Base-by-base conservation (phyloP, 176 grass and related monocot genomes). In the Lolium perenne region DNA sequence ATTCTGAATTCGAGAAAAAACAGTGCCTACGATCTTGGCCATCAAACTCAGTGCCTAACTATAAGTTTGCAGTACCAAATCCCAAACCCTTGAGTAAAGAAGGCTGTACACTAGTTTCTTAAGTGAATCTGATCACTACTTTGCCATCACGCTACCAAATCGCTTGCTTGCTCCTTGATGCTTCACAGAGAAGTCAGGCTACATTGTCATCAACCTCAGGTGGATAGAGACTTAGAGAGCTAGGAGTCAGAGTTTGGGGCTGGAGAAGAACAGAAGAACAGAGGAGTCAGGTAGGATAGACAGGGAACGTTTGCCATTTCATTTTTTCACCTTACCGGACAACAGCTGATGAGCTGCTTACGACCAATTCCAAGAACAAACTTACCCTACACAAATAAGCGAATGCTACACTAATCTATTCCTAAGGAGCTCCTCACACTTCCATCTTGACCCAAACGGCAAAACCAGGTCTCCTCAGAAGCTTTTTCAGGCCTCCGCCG, bases 401-500 rank as follows among this genome's bases (percentile, higher is more conserved):
- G n/a, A 47, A 41, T 70, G 48, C 32, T 76, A 13, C 57, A 41
- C 48, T 79, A 43, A n/a, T 69, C n/a, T 67, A 56, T 68, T 78
- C 61, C 62, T 79, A 59, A 9, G 41, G 29, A 29, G 29, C 29
- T 79, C 38, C 51, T 79, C 6, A 58, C 7, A n/a, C 6, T 21
- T 26, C 58, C 58, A 21, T 49, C 41, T 26, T 64, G n/a, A 29
- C 32, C 21, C 8, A 35, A 21, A 16, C 16, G 25, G 1, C 10
- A 2, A 35, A 41, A 46, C 1, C 4, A 12, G 38, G 21, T 22
- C 21, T 14, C n/a, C 4, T 25, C 12, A 5, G 17, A 65, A 13
- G 83, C 40, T 35, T 35, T 35, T 80, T 86, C 77, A 86, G 55
- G 22, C 9, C 41, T 87, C 29, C 22, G 77, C 8, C 10, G 20